phyloP scores from a whole-genome alignment of 768 basidiomycete species.

The Pleurotus giganteus region DNA sequence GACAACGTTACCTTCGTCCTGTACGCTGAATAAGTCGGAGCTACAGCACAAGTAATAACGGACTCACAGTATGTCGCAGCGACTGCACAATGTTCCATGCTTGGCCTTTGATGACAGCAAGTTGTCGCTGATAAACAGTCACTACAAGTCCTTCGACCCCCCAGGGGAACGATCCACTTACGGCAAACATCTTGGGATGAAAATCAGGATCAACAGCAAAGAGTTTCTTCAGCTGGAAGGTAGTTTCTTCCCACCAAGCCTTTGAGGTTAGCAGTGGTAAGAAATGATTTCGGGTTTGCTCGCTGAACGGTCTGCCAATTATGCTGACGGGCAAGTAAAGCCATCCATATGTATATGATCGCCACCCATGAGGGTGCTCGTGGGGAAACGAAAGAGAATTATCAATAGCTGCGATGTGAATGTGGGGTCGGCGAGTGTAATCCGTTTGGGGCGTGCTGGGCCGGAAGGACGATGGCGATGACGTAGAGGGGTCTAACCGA shows the following conservation, averaged over 20 bases:
- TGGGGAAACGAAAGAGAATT: slow-evolving; percentile 92
- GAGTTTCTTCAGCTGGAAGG: slow-evolving; percentile 68
- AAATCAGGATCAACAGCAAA: slow-evolving; percentile 85
- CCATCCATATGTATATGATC: slow-evolving; percentile 87
- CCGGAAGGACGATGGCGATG: slow-evolving; percentile 31
- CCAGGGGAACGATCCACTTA: slow-evolving; percentile 28
- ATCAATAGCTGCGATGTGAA: slow-evolving; percentile 92
- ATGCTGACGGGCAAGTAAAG: slow-evolving; percentile 81
- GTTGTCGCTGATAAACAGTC: slow-evolving; percentile 55
- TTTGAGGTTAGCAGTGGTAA: slow-evolving; percentile 80
- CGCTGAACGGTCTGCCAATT: slow-evolving; percentile 84
- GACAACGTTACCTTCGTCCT: slow-evolving; percentile 70
- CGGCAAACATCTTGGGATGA: slow-evolving; percentile 87
- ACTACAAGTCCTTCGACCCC: slow-evolving; percentile 7
- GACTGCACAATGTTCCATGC: slow-evolving; percentile 90
- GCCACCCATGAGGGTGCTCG: slow-evolving; percentile 79
- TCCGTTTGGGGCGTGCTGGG: slow-evolving; percentile 35
- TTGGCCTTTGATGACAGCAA: slow-evolving; percentile 91
- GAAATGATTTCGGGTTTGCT: slow-evolving; percentile 79
- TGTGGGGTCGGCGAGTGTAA: slow-evolving; percentile 69
- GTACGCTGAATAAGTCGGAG: slow-evolving; percentile 9
- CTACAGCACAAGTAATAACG: not conserved
- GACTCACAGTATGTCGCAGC: slow-evolving; percentile 69
- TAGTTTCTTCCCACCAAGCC: slow-evolving; percentile 89
- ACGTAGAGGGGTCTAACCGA: slow-evolving; percentile 35